A percentile compares a stretch with the other conserved stretches of the same genome.
Evolutionary conservation across 208 protist genomes (phyloP).

Genomic region (Endotrypanum monterogeii): DNA sequence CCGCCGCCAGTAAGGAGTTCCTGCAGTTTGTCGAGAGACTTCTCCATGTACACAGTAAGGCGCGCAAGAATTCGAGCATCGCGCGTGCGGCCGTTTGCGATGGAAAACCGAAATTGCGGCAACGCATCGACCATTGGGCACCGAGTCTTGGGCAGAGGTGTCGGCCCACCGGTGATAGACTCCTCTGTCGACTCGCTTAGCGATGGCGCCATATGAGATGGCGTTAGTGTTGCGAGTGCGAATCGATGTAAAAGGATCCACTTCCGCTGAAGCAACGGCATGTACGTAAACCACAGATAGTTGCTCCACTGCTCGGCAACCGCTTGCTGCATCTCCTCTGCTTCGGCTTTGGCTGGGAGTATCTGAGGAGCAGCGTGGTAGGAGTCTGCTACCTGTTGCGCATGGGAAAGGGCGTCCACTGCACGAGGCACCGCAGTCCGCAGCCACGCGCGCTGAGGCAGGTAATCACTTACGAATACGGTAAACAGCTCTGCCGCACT

Average conservation of each 20-base stretch:
- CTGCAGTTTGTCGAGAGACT: background rate
- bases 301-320: conserved; percentile 14
- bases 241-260: conserved; percentile 21
- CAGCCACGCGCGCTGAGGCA: conserved; percentile 35
- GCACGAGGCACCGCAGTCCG: conserved; percentile 23
- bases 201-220: conserved; percentile 7
- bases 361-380: background rate
- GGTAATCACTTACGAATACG: conserved; percentile 26
- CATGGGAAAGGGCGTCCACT: conserved; percentile 15
- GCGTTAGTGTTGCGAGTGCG: conserved; percentile 21
- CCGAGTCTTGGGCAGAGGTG: background rate
- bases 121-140: conserved; percentile 28
- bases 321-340: conserved; percentile 15
- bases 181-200: background rate
- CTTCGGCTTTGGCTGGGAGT: conserved; percentile 6
- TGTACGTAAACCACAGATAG: conserved; percentile 28
- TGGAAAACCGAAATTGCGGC: conserved; percentile 16
- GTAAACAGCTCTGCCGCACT: conserved; percentile 20
- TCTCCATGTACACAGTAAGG: conserved; percentile 9
- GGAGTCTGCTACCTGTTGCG: conserved; percentile 5
- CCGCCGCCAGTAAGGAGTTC: background rate
- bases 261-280: conserved; percentile 30
- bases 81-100: background rate
- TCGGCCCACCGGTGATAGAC: conserved; percentile 17
- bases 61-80: background rate